phyloP scores from a whole-genome alignment of 441 rosid species.

The Rhodomyrtus psidioides region DNA sequence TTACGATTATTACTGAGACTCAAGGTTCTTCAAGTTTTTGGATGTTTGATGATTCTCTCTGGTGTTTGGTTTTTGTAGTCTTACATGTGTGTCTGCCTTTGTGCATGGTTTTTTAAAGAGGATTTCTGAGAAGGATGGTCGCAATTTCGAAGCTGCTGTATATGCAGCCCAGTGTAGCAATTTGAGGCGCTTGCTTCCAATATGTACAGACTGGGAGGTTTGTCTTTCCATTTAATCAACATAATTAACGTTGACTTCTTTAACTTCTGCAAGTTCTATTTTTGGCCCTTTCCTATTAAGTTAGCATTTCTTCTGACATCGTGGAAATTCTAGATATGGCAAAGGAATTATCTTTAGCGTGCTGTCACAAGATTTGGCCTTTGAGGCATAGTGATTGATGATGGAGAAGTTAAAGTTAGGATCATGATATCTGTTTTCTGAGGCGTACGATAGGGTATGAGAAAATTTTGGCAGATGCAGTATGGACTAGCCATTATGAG shows the following conservation, averaged over 20 bases:
- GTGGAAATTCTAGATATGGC: neutral
- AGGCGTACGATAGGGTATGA: neutral
- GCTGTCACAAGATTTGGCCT: neutral
- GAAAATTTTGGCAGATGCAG: neutral
- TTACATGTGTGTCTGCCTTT: constrained; percentile 1
- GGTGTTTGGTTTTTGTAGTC: neutral
- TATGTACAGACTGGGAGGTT: constrained; percentile 99
- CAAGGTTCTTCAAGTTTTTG: neutral
- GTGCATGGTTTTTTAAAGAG: constrained; percentile 34
- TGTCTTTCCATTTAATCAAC: constrained; percentile 2
- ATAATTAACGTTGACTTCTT: neutral
- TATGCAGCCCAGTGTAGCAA: constrained; percentile 91
- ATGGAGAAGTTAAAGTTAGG: neutral
- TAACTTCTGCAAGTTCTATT: neutral
- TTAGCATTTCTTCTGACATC: neutral
- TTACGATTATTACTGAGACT: neutral
- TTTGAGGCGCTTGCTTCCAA: constrained; percentile 78
- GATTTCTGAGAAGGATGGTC: constrained; percentile 82
- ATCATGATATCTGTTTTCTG: neutral
- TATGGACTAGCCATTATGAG: neutral
- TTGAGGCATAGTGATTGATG: neutral
- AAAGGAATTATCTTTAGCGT: neutral
- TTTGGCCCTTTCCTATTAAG: neutral
- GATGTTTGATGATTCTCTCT: neutral
- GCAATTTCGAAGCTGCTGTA: constrained; percentile 83